A percentile compares a stretch with the other conserved stretches of the same genome.
Evolutionary conservation across 2,329 filamentous ascomycete genomes (phyloP).

Genomic region (Monilinia fructigena): DNA sequence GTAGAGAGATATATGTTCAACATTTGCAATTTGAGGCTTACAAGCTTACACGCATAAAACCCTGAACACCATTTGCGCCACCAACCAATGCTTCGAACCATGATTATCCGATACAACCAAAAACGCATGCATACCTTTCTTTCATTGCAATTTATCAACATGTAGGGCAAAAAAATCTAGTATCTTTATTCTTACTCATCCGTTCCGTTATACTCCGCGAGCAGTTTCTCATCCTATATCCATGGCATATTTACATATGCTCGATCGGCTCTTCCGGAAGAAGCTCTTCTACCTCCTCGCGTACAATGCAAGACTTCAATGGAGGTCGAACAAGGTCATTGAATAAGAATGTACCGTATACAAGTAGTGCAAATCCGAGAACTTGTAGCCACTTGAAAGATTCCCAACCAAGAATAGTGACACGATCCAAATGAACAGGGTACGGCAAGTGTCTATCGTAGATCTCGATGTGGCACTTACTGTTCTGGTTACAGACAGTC

Average conservation of each 20-base stretch:
- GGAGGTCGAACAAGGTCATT: constrained; percentile 90
- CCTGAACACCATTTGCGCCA: constrained; percentile 10
- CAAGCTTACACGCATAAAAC: constrained; percentile 19
- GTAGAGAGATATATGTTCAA: constrained; percentile 5
- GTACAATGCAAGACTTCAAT: constrained; percentile 62
- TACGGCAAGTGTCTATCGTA: constrained; percentile 96
- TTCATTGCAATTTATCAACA: constrained; percentile 15
- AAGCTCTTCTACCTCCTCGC: constrained; percentile 59
- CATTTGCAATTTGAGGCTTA: constrained; percentile 14
- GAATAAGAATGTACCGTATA: constrained; percentile 96
- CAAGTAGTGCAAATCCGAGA: constrained; percentile 78
- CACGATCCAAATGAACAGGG: constrained; percentile 96
- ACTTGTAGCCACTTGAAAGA: constrained; percentile 97
- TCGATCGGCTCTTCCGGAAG: constrained; percentile 84
- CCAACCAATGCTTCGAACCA: constrained; percentile 3
- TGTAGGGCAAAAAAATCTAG: background rate
- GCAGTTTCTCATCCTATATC: background rate
- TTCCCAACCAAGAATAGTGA: constrained; percentile 92
- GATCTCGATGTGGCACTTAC: constrained; percentile 92
- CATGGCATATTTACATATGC: constrained; percentile 46
- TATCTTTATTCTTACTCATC: background rate
- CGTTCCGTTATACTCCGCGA: background rate
- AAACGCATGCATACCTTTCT: background rate
- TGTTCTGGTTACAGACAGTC: constrained; percentile 82
- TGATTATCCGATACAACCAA: constrained; percentile 7